phyloP scores from a whole-genome alignment of 768 basidiomycete species.

The Pleurotus citrinopileatus region DNA sequence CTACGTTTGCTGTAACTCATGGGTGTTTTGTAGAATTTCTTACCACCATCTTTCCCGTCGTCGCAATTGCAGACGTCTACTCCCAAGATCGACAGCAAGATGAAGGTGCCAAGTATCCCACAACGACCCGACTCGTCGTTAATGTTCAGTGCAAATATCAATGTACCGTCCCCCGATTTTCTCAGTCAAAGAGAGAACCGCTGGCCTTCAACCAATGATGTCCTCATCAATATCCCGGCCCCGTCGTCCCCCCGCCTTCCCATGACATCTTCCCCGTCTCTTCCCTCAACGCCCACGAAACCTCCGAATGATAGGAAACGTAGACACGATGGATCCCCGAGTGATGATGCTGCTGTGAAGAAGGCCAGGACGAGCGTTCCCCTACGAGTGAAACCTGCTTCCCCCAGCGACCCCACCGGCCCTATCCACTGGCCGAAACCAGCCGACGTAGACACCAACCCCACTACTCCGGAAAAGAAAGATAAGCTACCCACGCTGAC shows the following conservation, averaged over 20 bases:
- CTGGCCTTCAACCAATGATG: not conserved
- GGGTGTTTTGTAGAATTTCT: conserved; percentile 32
- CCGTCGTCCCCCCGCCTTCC: not conserved
- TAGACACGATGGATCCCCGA: not conserved
- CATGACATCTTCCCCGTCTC: not conserved
- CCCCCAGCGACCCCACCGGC: not conserved
- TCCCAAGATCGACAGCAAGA: conserved; percentile 30
- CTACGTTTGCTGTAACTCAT: conserved; percentile 5
- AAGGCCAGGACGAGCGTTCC: not conserved
- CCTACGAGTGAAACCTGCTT: not conserved
- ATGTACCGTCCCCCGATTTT: not conserved
- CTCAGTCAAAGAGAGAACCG: not conserved
- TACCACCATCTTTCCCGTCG: conserved; percentile 56
- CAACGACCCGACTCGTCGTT: conserved; percentile 26
- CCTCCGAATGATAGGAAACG: not conserved
- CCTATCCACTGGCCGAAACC: not conserved
- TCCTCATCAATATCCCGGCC: not conserved
- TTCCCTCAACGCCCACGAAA: conserved; percentile 1
- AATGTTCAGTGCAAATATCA: conserved; percentile 10
- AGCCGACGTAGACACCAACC: not conserved
- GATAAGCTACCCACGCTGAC: conserved; percentile 3
- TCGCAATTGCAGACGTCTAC: conserved; percentile 53
- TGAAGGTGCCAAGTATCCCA: conserved; percentile 44
- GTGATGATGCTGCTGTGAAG: not conserved
- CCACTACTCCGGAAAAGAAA: not conserved